Base-by-base conservation (phyloP, 257 asterid genomes). In the Solanum rostratum region DNA sequence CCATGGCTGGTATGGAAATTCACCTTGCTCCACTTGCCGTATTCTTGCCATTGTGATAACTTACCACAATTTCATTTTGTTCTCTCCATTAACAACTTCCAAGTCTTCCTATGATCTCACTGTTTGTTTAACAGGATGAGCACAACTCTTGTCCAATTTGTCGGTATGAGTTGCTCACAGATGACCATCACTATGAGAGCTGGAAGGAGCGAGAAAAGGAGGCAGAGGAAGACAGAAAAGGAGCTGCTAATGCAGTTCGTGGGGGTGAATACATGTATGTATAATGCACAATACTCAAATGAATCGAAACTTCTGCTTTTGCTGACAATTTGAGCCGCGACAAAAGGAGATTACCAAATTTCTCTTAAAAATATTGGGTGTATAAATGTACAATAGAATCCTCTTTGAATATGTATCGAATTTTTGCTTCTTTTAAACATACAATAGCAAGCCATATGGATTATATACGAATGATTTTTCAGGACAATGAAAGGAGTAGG, bases 231-330 rank as follows among this genome's bases (percentile, higher is more conserved):
- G 99, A 96, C 73, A 88, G 98, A 87, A 96, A 91, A 89, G 98
- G 99, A 8, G 98, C 98, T 16, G 99, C 99, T 33, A 96, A 96
- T 84, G 99, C 99, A 10, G 84, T 96, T 70, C 97, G 98, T 49
- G 99, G 91, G 59, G 99, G 99, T 63, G 99, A 95, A 87, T 96
- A 93, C 89, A 96, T 96, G 98, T 96, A 95, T 82, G 97, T 96
- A 71, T 95, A 93, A 63, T 87, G 41, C 33, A 81, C 29, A 65
- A 49, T 24, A 62, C 46, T 70, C 53, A 16, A 78, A 16, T 50
- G 45, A 39, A 69, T 39, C 5, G 5, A 69, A 69, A 39, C 53
- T 69, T 39, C 43, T 65, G 7, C 46, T 65, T 65, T 65, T 29
- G 45, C 73, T 3, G 45, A 29, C 71, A 63, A 63, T 27, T 63